Conservation (phyloP, 768 basidiomycete genomes). For the Coprinellus aureogranulatus region DNA sequence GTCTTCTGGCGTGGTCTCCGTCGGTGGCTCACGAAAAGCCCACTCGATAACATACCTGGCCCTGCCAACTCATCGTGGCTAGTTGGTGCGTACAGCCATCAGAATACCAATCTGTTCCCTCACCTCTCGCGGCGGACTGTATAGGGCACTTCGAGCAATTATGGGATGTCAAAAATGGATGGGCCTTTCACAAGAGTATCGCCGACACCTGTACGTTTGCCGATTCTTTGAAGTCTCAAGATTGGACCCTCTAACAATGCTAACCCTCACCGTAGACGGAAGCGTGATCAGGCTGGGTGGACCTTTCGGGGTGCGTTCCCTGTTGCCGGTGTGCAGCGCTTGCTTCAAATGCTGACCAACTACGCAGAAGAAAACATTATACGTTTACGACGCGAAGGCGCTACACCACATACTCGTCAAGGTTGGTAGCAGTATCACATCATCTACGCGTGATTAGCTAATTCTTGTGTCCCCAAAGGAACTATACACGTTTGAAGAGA, state of each 20-base stretch:
- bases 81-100: conserved; percentile 1
- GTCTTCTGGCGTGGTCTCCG: conserved; percentile 3
- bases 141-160: conserved; percentile 34
- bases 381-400: conserved; percentile 44
- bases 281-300: conserved; percentile 33
- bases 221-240: not conserved
- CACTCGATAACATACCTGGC: conserved; percentile 10
- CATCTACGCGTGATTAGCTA: no score
- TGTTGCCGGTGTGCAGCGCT: not conserved
- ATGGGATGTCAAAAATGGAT: conserved; percentile 28
- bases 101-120: not conserved
- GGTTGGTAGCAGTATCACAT: no score
- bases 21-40: not conserved
- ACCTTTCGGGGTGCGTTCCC: conserved; percentile 30
- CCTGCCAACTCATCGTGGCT: conserved; percentile 9
- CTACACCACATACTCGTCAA: conserved; percentile 45
- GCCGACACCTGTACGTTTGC: conserved; percentile 27
- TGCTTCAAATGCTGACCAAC: not conserved
- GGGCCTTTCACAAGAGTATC: conserved; percentile 36
- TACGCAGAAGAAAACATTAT: conserved; percentile 32
- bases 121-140: not conserved
- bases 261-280: conserved; percentile 21
- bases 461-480: no score
- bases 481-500: conserved; percentile 32
- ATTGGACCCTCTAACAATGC: not conserved